phyloP scores from a whole-genome alignment of 805 yeast genomes.

The Ogataea ramenticola region DNA sequence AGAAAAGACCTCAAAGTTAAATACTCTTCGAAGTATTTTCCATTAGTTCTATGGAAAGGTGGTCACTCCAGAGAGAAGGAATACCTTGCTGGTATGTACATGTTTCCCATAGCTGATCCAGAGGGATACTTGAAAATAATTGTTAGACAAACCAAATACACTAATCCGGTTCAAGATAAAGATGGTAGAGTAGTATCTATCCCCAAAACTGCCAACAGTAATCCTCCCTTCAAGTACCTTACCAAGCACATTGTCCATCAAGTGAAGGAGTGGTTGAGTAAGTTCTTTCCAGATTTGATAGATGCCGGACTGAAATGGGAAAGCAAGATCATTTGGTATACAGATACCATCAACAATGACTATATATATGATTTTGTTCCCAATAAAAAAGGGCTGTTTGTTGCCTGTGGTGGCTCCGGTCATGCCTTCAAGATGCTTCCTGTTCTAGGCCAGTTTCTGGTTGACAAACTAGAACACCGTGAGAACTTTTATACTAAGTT shows the following conservation, averaged over 20 bases:
- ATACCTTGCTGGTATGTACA: slow-evolving; percentile 24
- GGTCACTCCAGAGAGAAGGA: slow-evolving; percentile 25
- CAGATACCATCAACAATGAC: slow-evolving; percentile 27
- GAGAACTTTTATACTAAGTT: slow-evolving; percentile 22
- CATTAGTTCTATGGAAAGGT: slow-evolving; percentile 28
- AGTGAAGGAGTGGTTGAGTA: slow-evolving; percentile 18
- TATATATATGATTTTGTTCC: slow-evolving; percentile 27
- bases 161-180: slow-evolving; percentile 20
- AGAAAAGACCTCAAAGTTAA: slow-evolving; percentile 26
- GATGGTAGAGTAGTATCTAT: slow-evolving; percentile 21
- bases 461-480: slow-evolving; percentile 25
- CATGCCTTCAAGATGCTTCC: slow-evolving; percentile 30
- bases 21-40: slow-evolving; percentile 26
- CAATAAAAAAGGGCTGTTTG: slow-evolving; percentile 20
- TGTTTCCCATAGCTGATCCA: slow-evolving; percentile 28
- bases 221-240: slow-evolving; percentile 16
- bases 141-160: slow-evolving; percentile 28
- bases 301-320: slow-evolving; percentile 17
- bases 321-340: slow-evolving; percentile 24
- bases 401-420: slow-evolving; percentile 29
- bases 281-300: slow-evolving; percentile 23
- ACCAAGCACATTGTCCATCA: slow-evolving; percentile 21
- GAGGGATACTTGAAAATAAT: slow-evolving; percentile 30
- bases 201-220: slow-evolving; percentile 22
- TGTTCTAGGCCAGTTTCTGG: slow-evolving; percentile 24